These are phyloP conservation scores for Suhomyces terraborum DNA, from an alignment of 1,139 yeast species.

Conservation along the genomic window DNA sequence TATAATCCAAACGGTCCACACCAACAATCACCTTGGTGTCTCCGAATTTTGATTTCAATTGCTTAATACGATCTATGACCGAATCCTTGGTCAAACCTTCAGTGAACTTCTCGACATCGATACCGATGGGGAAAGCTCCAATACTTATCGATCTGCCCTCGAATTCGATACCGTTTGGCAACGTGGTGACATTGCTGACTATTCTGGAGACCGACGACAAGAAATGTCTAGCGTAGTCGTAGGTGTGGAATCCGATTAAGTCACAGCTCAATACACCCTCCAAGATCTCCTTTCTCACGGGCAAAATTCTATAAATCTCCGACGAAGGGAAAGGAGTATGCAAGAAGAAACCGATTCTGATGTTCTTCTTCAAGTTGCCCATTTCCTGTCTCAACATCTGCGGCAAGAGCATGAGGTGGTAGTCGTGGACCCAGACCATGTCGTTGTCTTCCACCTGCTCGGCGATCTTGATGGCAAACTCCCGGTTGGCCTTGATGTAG, in stretches of 20 bases:
- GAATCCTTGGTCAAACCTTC: constrained; percentile 68
- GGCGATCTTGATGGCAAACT: constrained; percentile 77
- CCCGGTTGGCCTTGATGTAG: constrained; percentile 87
- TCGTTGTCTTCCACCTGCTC: constrained; percentile 78
- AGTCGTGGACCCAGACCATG: constrained; percentile 96
- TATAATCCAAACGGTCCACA: constrained; percentile 92
- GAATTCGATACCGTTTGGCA: constrained; percentile 89
- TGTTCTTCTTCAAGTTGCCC: constrained; percentile 50
- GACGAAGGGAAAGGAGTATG: constrained; percentile 99
- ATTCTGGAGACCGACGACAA: constrained; percentile 88
- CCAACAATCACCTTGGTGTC: constrained; percentile 89
- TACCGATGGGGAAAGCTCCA: constrained; percentile 98
- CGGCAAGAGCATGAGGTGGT: constrained; percentile 93
- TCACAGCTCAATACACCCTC: constrained; percentile 93
- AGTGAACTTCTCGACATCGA: constrained; percentile 87
- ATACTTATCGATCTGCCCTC: constrained; percentile 77
- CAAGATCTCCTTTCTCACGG: constrained; percentile 90
- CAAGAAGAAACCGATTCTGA: constrained; percentile 86
- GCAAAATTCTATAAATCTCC: constrained; percentile 92
- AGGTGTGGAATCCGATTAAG: constrained; percentile 97
- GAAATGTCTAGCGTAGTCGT: constrained; percentile 98
- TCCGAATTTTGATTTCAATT: constrained; percentile 62
- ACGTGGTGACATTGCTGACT: constrained; percentile 69
- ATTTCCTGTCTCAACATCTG: constrained; percentile 77
- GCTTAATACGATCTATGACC: constrained; percentile 66